phyloP scores from a whole-genome alignment of 2,329 filamentous ascomycete species.

The Calonectria pauciramosa region DNA sequence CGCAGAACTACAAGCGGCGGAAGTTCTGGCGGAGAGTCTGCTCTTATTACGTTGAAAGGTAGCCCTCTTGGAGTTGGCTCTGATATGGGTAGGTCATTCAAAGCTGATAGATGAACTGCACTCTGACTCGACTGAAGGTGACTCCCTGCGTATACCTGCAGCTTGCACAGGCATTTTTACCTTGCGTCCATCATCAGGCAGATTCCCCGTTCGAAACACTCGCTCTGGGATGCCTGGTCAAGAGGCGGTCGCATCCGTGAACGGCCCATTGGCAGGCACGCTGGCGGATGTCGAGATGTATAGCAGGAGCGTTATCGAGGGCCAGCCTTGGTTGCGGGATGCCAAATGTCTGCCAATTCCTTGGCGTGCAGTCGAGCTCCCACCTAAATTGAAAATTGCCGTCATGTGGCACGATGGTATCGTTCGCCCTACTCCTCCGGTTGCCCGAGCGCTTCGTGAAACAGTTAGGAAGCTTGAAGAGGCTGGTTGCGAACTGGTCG shows the following conservation, averaged over 20 bases:
- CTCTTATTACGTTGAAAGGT: slow-evolving; percentile 71
- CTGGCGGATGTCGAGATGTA: slow-evolving; percentile 70
- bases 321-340: slow-evolving; percentile 69
- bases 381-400: slow-evolving; percentile 65
- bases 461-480: slow-evolving; percentile 58
- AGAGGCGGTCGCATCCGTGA: slow-evolving; percentile 74
- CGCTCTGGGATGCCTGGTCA: slow-evolving; percentile 74
- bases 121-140: slow-evolving; percentile 49
- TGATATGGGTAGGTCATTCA: slow-evolving; percentile 63
- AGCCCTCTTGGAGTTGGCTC: slow-evolving; percentile 73
- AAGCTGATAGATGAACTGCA: background rate
- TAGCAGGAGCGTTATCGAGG: slow-evolving; percentile 63
- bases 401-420: slow-evolving; percentile 76
- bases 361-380: slow-evolving; percentile 59
- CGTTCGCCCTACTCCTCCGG: slow-evolving; percentile 75
- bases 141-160: slow-evolving; percentile 67
- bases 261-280: slow-evolving; percentile 72
- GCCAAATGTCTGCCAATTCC: slow-evolving; percentile 71
- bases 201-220: slow-evolving; percentile 68
- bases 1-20: slow-evolving; percentile 73
- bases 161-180: slow-evolving; percentile 71
- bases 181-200: slow-evolving; percentile 68
- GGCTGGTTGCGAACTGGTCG: slow-evolving; percentile 65
- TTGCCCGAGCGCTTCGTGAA: slow-evolving; percentile 67
- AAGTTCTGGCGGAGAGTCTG: slow-evolving; percentile 76